phyloP scores from a whole-genome alignment of 1,139 yeast species.

The Petasospora rhodanensis region DNA sequence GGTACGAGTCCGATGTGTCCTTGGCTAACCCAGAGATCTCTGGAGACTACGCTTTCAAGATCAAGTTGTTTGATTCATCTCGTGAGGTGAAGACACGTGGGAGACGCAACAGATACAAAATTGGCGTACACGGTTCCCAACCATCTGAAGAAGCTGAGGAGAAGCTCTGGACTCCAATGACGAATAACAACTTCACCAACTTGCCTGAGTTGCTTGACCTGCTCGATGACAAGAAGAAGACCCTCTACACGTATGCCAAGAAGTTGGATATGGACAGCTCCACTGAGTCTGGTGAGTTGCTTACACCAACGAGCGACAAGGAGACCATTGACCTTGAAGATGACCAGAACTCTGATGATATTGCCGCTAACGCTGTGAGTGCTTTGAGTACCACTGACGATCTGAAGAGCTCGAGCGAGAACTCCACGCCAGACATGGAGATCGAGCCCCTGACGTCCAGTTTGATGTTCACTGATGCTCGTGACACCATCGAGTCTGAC shows the following conservation, averaged over 20 bases:
- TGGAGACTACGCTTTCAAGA: constrained; percentile 47
- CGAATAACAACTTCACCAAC: constrained; percentile 30
- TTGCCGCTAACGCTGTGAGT: background rate
- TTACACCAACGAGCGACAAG: constrained; percentile 1
- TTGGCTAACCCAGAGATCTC: constrained; percentile 48
- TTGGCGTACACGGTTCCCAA: constrained; percentile 1
- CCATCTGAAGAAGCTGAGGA: constrained; percentile 24
- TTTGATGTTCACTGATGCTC: background rate
- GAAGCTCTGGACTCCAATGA: constrained; percentile 39
- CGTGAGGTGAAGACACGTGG: constrained; percentile 14
- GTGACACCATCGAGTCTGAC: background rate
- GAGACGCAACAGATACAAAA: background rate
- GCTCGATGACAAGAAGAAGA: constrained; percentile 25
- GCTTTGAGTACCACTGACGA: too few relatives aligned
- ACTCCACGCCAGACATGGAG: constrained; percentile 8
- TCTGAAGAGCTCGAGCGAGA: constrained; percentile 5
- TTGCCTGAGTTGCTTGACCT: constrained; percentile 31
- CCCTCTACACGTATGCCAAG: constrained; percentile 27
- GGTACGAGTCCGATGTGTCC: constrained; percentile 45
- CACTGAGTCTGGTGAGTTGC: constrained; percentile 8
- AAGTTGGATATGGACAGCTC: constrained; percentile 14
- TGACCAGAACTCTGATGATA: constrained; percentile 3
- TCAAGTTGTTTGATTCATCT: constrained; percentile 36
- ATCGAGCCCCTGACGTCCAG: constrained; percentile 12
- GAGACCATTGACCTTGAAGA: too few relatives aligned